phyloP scores from a whole-genome alignment of 768 basidiomycete genomes.

The Hygrophoropsis aurantiaca region DNA sequence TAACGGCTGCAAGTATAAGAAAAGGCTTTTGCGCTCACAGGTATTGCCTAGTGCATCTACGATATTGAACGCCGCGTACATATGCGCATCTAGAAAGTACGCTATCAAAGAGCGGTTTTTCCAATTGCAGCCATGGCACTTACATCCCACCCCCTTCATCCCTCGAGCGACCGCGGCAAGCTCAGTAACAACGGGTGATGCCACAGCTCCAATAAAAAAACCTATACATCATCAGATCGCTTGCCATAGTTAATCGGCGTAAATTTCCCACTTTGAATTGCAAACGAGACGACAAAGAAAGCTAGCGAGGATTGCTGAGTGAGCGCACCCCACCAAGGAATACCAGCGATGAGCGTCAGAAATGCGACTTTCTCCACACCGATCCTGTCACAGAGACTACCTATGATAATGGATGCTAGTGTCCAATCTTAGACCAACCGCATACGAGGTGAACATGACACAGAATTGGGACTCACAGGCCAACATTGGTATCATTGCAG shows the following conservation, averaged over 20 bases:
- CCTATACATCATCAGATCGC: constrained; percentile 13
- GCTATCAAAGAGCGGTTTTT: neutral
- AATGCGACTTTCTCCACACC: constrained; percentile 32
- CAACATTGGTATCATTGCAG: constrained; percentile 34
- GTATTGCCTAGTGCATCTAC: constrained; percentile 35
- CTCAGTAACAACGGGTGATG: constrained; percentile 37
- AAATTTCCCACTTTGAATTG: constrained; percentile 26
- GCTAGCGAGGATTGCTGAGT: constrained; percentile 26
- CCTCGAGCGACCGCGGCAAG: constrained; percentile 32
- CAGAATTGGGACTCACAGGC: constrained; percentile 30
- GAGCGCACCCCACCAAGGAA: constrained; percentile 36
- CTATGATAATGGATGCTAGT: constrained; percentile 32
- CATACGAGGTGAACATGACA: neutral
- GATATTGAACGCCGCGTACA: constrained; percentile 42
- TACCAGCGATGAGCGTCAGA: constrained; percentile 22
- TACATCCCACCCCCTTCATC: constrained; percentile 39
- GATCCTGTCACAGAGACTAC: constrained; percentile 30
- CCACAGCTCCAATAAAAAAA: constrained; percentile 27
- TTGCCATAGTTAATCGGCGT: neutral
- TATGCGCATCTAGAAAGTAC: constrained; percentile 31
- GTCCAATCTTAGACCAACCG: neutral
- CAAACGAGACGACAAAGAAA: constrained; percentile 32
- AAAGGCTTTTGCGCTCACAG: constrained; percentile 17
- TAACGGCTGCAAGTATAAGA: neutral
- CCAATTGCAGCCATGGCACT: constrained; percentile 3